phyloP scores from a whole-genome alignment of 371 early-diverging fungal species.

The Mortierella sp. region DNA sequence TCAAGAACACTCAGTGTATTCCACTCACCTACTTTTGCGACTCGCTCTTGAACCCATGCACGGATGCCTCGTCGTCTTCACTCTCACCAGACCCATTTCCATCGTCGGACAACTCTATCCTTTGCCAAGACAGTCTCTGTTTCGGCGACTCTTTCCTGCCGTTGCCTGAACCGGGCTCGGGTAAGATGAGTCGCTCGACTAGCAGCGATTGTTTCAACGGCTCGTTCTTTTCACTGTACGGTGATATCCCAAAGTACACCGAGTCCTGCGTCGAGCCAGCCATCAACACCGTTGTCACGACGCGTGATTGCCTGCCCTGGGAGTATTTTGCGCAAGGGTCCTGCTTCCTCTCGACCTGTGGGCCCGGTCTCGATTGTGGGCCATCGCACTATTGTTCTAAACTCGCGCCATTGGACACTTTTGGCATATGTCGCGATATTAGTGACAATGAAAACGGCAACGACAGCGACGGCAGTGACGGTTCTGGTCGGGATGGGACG shows the following conservation, averaged over 20 bases:
- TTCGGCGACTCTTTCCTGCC: conserved; percentile 14
- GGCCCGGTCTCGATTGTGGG: conserved; percentile 10
- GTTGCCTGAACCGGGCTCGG: conserved; percentile 13
- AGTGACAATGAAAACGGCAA: no score
- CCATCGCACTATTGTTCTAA: conserved; percentile 14
- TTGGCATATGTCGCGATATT: no score
- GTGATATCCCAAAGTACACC: conserved; percentile 19
- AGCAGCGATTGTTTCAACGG: conserved; percentile 11
- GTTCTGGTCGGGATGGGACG: conserved; percentile 6
- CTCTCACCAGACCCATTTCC: neutral
- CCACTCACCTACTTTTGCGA: conserved; percentile 16
- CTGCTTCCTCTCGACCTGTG: conserved; percentile 31
- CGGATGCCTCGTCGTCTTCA: neutral
- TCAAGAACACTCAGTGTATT: conserved; percentile 35
- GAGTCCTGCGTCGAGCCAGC: conserved; percentile 19
- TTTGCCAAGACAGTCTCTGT: conserved; percentile 18
- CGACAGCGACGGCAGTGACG: neutral
- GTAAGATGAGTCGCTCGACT: conserved; percentile 9
- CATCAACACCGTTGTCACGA: neutral
- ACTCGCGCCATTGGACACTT: neutral
- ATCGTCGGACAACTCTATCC: neutral
- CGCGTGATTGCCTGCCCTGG: conserved; percentile 11
- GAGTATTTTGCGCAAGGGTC: conserved; percentile 26
- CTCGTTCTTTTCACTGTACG: conserved; percentile 25
- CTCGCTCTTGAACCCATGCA: conserved; percentile 9